Conservation (phyloP, 2,329 filamentous ascomycete genomes). For the Gliomastix tumulicola region DNA sequence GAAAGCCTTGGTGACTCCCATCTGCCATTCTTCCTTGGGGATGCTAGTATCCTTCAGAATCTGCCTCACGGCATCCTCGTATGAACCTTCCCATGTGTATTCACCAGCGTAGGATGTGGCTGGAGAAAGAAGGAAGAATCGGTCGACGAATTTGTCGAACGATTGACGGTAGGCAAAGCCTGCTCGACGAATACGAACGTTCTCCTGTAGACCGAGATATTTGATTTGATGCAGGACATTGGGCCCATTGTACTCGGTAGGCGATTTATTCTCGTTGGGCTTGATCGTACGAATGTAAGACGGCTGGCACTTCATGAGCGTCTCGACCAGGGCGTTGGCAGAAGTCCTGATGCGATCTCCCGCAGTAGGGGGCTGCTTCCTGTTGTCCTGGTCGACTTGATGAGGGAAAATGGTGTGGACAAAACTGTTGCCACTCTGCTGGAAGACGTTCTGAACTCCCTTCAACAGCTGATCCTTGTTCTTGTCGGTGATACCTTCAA, state of each 20-base stretch:
- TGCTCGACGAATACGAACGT: slow-evolving; percentile 92
- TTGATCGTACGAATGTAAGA: slow-evolving; percentile 99
- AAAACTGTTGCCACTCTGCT: slow-evolving; percentile 76
- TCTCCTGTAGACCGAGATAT: slow-evolving; percentile 97
- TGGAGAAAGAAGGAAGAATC: slow-evolving; percentile 91
- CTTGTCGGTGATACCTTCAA: slow-evolving; percentile 98
- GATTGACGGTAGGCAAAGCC: slow-evolving; percentile 96
- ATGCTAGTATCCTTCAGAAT: slow-evolving; percentile 97
- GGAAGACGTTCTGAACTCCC: slow-evolving; percentile 82
- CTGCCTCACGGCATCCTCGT: slow-evolving; percentile 79
- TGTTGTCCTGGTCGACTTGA: slow-evolving; percentile 92
- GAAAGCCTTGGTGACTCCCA: slow-evolving; percentile 94
- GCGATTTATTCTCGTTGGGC: slow-evolving; percentile 97
- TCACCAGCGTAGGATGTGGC: slow-evolving; percentile 95
- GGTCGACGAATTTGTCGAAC: slow-evolving; percentile 96
- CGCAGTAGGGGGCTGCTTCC: slow-evolving; percentile 85
- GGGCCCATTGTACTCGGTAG: slow-evolving; percentile 80
- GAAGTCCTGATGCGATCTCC: slow-evolving; percentile 95
- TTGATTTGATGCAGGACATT: slow-evolving; percentile 99
- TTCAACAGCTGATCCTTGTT: slow-evolving; percentile 98
- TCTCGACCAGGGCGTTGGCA: slow-evolving; percentile 89
- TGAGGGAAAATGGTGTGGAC: slow-evolving; percentile 85
- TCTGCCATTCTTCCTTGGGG: slow-evolving; percentile 89
- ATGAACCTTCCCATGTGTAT: slow-evolving; percentile 90
- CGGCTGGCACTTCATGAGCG: slow-evolving; percentile 93